phyloP scores from a whole-genome alignment of 2,329 filamentous ascomycete species.

The Pseudocercospora fijiensis region DNA sequence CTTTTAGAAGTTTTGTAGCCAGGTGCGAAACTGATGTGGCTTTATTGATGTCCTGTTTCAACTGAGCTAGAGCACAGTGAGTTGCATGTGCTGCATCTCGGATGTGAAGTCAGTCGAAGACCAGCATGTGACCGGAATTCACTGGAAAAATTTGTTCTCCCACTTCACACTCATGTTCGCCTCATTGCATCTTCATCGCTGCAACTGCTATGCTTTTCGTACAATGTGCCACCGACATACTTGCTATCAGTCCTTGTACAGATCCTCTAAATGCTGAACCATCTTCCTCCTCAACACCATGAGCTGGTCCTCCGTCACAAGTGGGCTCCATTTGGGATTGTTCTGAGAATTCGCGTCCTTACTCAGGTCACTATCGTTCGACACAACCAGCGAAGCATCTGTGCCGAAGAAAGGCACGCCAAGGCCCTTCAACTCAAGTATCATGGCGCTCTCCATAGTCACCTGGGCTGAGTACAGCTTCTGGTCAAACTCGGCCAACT shows the following conservation, averaged over 20 bases:
- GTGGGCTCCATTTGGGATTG: constrained; percentile 31
- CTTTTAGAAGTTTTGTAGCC: not conserved
- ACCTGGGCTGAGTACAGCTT: constrained; percentile 62
- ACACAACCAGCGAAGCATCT: constrained; percentile 45
- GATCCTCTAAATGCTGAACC: constrained; percentile 41
- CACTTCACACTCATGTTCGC: not conserved
- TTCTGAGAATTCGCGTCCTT: constrained; percentile 18
- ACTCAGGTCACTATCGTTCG: constrained; percentile 27
- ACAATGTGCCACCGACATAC: not conserved
- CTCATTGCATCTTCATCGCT: not conserved
- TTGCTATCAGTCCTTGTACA: constrained; percentile 40
- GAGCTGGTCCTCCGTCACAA: constrained; percentile 38
- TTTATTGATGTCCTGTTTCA: not conserved
- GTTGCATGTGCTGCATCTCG: not conserved
- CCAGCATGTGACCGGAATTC: not conserved
- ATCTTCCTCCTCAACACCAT: constrained; percentile 38
- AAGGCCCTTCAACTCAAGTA: constrained; percentile 54
- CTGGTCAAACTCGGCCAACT: constrained; percentile 58
- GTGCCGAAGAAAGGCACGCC: constrained; percentile 63
- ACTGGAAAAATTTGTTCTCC: no score
- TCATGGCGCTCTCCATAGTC: constrained; percentile 61
- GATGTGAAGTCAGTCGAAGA: not conserved
- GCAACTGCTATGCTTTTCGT: not conserved
- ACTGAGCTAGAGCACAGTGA: not conserved
- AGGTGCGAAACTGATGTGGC: not conserved